These are phyloP conservation scores for Lepraria neglecta DNA, from an alignment of 495 filamentous ascomycete genomes.

Conservation along the genomic window DNA sequence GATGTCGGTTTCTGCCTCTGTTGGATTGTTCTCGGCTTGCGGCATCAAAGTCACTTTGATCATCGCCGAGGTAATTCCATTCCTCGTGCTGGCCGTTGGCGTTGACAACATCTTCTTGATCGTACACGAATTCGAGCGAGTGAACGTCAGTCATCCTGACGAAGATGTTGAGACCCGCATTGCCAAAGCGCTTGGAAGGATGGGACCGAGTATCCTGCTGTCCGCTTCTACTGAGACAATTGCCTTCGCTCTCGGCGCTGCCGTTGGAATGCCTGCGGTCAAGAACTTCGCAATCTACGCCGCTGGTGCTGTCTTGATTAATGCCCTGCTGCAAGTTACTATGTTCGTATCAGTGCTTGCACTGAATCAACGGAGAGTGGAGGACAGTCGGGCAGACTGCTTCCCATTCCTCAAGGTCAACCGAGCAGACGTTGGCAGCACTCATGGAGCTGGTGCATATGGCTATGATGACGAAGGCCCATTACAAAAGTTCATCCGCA, in stretches of 20 bases:
- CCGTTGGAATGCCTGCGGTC: slow-evolving; percentile 95
- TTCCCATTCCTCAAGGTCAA: slow-evolving; percentile 79
- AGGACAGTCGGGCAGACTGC: slow-evolving; percentile 83
- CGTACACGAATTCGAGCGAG: slow-evolving; percentile 94
- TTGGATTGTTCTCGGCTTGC: slow-evolving; percentile 83
- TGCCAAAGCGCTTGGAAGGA: slow-evolving; percentile 78
- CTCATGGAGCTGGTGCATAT: slow-evolving; percentile 48
- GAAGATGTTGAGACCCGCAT: slow-evolving; percentile 77
- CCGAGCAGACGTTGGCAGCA: slow-evolving; percentile 48
- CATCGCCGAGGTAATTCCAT: slow-evolving; percentile 97
- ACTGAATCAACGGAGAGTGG: slow-evolving; percentile 81
- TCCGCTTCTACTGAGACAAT: slow-evolving; percentile 89
- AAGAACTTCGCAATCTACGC: slow-evolving; percentile 96
- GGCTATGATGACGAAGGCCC: slow-evolving; percentile 70
- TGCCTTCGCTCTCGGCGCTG: slow-evolving; percentile 84
- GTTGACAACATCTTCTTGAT: slow-evolving; percentile 99
- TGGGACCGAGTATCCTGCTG: slow-evolving; percentile 94
- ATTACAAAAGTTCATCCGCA: slow-evolving; percentile 79
- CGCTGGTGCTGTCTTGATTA: slow-evolving; percentile 93
- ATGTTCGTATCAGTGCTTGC: slow-evolving; percentile 91
- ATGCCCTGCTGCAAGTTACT: slow-evolving; percentile 87
- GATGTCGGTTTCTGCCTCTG: slow-evolving; percentile 93
- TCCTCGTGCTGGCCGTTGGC: slow-evolving; percentile 89
- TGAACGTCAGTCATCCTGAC: slow-evolving; percentile 83
- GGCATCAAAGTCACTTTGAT: slow-evolving; percentile 92